A percentile compares a stretch with the other conserved stretches of the same genome.
Evolutionary conservation across 1,139 yeast genomes (phyloP).

Genomic region (Kodamaea plutei): DNA sequence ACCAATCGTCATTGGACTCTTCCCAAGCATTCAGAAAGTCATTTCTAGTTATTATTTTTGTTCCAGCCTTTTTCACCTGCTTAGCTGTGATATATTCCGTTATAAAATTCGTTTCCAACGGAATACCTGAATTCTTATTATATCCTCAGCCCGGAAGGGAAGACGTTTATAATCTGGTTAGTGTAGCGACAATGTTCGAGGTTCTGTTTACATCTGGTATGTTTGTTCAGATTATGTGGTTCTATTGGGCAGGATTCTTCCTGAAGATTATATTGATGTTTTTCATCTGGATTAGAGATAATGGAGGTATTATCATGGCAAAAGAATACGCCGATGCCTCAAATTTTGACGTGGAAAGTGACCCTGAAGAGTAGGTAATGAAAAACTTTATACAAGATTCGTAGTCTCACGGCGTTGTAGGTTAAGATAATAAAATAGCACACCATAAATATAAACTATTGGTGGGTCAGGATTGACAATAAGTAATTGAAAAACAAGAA

Average conservation of each 20-base stretch:
- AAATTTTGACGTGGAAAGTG: slow-evolving; percentile 21
- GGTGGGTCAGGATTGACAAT: no score
- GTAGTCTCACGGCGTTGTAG: no score
- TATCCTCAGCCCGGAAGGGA: neutral
- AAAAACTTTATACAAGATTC: no score
- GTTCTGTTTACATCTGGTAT: neutral
- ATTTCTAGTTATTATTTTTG: slow-evolving; percentile 24
- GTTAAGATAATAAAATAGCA: no score
- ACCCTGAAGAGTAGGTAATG: slow-evolving; percentile 11
- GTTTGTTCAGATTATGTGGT: slow-evolving; percentile 12
- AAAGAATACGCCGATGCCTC: slow-evolving; percentile 17
- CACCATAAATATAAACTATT: no score
- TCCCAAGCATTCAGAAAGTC: slow-evolving; percentile 28
- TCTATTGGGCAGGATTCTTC: slow-evolving; percentile 17
- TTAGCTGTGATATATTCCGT: neutral
- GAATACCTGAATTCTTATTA: neutral
- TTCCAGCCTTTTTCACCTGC: slow-evolving; percentile 17
- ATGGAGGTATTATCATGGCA: slow-evolving; percentile 27
- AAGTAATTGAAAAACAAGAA: no score
- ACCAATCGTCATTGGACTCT: slow-evolving; percentile 19
- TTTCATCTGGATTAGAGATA: slow-evolving; percentile 33
- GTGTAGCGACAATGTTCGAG: slow-evolving; percentile 4
- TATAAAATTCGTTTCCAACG: neutral
- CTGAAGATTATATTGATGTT: slow-evolving; percentile 21
- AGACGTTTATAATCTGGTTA: slow-evolving; percentile 2